Evolutionary conservation across 495 filamentous ascomycete genomes (phyloP).

Genomic region (Aspergillus heteromorphus): DNA sequence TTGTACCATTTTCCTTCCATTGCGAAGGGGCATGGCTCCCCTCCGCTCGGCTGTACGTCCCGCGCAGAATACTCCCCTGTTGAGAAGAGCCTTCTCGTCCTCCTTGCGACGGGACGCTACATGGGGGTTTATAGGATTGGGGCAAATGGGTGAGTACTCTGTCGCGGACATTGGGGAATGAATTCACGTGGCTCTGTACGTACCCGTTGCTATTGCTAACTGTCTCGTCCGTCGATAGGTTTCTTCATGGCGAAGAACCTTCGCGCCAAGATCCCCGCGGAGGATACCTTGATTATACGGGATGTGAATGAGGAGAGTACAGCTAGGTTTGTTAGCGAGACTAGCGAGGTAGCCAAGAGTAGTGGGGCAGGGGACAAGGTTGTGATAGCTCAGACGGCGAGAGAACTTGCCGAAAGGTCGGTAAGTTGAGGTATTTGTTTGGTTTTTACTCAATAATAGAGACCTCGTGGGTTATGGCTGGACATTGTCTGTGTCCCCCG

Average conservation of each 20-base stretch:
- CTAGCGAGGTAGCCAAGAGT: constrained; percentile 34
- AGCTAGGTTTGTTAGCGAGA: constrained; percentile 56
- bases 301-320: constrained; percentile 66
- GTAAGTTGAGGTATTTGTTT: constrained; percentile 47
- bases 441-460: background rate
- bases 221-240: constrained; percentile 35
- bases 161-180: constrained; percentile 2
- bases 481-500: no score
- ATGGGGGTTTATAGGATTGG: constrained; percentile 82
- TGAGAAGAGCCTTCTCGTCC: constrained; percentile 49
- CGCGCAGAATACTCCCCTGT: constrained; percentile 10
- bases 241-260: constrained; percentile 89
- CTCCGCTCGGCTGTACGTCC: constrained; percentile 10
- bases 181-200: no score
- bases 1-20: constrained; percentile 9
- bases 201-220: background rate
- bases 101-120: constrained; percentile 51
- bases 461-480: no score
- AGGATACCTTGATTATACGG: constrained; percentile 63
- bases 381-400: constrained; percentile 50
- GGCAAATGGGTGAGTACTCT: constrained; percentile 69
- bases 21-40: constrained; percentile 18
- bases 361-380: constrained; percentile 33
- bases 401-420: constrained; percentile 63
- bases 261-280: constrained; percentile 64